Conservation (phyloP, 495 filamentous ascomycete species). For the Thermochaetoides thermophila region DNA sequence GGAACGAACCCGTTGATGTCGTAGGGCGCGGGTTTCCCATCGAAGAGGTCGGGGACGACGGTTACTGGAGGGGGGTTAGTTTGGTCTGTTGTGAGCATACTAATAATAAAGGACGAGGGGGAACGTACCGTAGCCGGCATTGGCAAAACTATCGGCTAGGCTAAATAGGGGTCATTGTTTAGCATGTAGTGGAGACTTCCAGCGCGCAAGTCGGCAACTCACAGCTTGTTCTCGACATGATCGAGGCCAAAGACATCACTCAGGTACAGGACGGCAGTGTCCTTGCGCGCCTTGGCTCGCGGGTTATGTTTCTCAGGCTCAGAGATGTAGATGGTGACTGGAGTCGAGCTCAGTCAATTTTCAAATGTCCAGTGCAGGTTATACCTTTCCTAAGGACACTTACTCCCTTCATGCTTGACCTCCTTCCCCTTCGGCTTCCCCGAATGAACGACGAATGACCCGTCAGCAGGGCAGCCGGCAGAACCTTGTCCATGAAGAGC, state of each 20-base stretch:
- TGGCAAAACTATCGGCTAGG: constrained; percentile 61
- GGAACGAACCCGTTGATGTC: constrained; percentile 38
- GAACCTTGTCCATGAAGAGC: background rate
- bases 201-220: constrained; percentile 2
- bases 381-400: too few relatives aligned
- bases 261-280: constrained; percentile 35
- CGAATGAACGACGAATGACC: constrained; percentile 18
- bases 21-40: constrained; percentile 36
- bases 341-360: background rate
- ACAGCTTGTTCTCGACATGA: constrained; percentile 50
- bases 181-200: too few relatives aligned
- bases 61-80: too few relatives aligned
- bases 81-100: too few relatives aligned
- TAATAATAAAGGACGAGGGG: too few relatives aligned
- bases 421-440: constrained; percentile 20
- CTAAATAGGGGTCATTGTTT: constrained; percentile 15
- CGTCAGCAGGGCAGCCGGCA: constrained; percentile 1
- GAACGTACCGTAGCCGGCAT: constrained; percentile 63
- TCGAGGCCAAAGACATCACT: constrained; percentile 47
- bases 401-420: constrained; percentile 17
- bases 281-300: constrained; percentile 24
- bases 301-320: constrained; percentile 14
- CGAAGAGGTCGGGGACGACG: constrained; percentile 61
- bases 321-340: constrained; percentile 28
- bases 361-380: too few relatives aligned